Evolutionary conservation across 2,329 filamentous ascomycete genomes (phyloP).

Genomic region (Verticillium dahliae): DNA sequence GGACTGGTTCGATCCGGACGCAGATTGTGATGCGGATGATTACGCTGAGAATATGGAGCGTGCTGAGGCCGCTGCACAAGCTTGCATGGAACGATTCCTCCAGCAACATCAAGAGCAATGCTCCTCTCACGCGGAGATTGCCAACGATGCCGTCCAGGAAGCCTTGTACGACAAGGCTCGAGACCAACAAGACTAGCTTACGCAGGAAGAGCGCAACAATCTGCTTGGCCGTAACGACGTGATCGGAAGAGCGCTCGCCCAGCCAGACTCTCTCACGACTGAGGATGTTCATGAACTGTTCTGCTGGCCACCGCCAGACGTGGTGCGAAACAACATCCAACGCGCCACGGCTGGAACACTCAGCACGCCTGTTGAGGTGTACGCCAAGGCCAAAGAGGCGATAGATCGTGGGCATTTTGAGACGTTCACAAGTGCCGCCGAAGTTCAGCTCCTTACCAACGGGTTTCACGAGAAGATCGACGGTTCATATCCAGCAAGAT

Average conservation of each 20-base stretch:
- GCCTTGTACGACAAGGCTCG: constrained; percentile 11
- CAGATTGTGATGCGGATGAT: constrained; percentile 1
- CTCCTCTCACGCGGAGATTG: not conserved
- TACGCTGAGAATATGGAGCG: not conserved
- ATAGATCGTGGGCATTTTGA: not conserved
- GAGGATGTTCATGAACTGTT: constrained; percentile 7
- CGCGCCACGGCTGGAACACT: not conserved
- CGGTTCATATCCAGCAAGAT: not conserved
- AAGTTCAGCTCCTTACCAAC: not conserved
- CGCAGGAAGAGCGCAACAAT: constrained; percentile 8
- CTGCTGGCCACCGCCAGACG: constrained; percentile 7
- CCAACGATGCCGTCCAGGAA: constrained; percentile 1
- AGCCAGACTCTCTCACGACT: constrained; percentile 6
- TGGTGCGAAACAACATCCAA: constrained; percentile 4
- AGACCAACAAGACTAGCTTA: constrained; percentile 9
- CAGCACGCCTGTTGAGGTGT: constrained; percentile 1
- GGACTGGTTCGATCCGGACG: constrained; percentile 4
- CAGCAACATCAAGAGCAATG: not conserved
- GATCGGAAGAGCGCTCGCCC: constrained; percentile 8
- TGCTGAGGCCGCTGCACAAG: not conserved
- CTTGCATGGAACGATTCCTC: not conserved
- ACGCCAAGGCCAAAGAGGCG: constrained; percentile 1
- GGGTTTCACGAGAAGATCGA: not conserved
- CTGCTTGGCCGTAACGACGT: constrained; percentile 12
- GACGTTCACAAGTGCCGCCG: not conserved